These are phyloP conservation scores for Phytomonas serpens DNA, from an alignment of 208 protist species.

Conservation along the genomic window DNA sequence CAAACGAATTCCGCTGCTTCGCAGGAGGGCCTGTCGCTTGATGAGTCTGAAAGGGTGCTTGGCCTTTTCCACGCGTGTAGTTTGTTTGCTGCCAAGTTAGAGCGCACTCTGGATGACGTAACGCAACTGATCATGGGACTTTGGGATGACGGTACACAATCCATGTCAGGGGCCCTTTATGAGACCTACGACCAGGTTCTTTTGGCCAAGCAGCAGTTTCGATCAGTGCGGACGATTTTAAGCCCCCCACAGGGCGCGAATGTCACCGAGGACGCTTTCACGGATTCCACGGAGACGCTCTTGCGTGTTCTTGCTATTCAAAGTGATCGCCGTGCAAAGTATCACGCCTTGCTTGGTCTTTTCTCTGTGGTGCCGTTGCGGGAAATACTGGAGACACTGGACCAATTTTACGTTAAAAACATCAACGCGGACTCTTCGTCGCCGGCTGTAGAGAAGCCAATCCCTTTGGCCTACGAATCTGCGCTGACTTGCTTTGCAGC, in stretches of 20 bases:
- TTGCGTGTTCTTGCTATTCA: constrained; percentile 40
- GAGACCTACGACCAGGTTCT: constrained; percentile 63
- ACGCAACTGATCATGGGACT: constrained; percentile 77
- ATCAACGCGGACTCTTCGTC: neutral
- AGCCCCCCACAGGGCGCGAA: neutral
- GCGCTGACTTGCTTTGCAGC: constrained; percentile 28
- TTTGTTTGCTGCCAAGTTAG: constrained; percentile 28
- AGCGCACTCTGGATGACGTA: constrained; percentile 27
- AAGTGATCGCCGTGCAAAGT: constrained; percentile 75
- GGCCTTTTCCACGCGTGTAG: constrained; percentile 21
- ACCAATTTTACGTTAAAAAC: constrained; percentile 18
- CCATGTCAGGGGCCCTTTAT: constrained; percentile 77
- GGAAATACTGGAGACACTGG: constrained; percentile 36
- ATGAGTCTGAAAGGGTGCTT: neutral
- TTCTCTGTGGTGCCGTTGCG: constrained; percentile 34
- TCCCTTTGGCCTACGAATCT: neutral
- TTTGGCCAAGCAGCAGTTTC: neutral
- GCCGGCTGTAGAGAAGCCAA: neutral
- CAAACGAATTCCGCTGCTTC: neutral
- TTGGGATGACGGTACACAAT: constrained; percentile 85
- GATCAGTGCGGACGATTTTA: neutral
- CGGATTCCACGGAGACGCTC: constrained; percentile 22
- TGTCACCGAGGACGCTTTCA: neutral
- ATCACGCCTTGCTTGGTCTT: constrained; percentile 75
- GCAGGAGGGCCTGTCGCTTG: neutral